A percentile compares a stretch with the other conserved stretches of the same genome.
Evolutionary conservation across 2,329 filamentous ascomycete species (phyloP).

Genomic region (Ophiostoma angusticollis): DNA sequence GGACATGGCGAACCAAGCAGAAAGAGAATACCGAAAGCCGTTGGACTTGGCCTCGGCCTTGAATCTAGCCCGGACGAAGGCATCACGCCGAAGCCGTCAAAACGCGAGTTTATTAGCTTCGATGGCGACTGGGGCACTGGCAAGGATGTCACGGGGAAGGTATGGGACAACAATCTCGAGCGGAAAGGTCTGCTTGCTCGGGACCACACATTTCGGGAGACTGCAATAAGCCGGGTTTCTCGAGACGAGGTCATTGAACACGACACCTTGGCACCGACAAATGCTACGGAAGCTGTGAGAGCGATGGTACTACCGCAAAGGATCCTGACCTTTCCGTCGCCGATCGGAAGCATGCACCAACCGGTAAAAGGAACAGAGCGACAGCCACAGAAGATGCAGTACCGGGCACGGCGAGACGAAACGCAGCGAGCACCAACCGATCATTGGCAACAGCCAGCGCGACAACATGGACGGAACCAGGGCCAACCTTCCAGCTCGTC

Average conservation of each 20-base stretch:
- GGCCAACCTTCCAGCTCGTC: conserved; percentile 2
- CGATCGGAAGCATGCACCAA: conserved; percentile 18
- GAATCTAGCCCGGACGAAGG: conserved; percentile 28
- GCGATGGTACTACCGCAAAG: conserved; percentile 33
- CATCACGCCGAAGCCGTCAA: conserved; percentile 29
- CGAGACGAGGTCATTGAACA: conserved; percentile 34
- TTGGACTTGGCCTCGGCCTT: conserved; percentile 32
- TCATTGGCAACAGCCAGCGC: conserved; percentile 19
- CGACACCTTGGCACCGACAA: conserved; percentile 34
- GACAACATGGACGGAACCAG: background rate
- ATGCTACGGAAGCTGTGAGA: conserved; percentile 37
- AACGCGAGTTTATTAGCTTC: conserved; percentile 39
- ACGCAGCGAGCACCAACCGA: conserved; percentile 4
- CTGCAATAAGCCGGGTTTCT: conserved; percentile 6
- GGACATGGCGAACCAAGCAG: conserved; percentile 17
- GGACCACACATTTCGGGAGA: conserved; percentile 27
- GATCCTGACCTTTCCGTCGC: conserved; percentile 26
- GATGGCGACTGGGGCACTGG: conserved; percentile 45
- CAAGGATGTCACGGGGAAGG: conserved; percentile 33
- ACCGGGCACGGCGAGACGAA: background rate
- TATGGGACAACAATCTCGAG: conserved; percentile 42
- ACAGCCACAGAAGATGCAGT: conserved; percentile 20
- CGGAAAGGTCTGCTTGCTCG: conserved; percentile 42
- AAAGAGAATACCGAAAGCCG: conserved; percentile 21
- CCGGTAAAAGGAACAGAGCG: conserved; percentile 9